Base-by-base conservation (phyloP, 805 yeast genomes). In the Grigorovia yakushimaensis region DNA sequence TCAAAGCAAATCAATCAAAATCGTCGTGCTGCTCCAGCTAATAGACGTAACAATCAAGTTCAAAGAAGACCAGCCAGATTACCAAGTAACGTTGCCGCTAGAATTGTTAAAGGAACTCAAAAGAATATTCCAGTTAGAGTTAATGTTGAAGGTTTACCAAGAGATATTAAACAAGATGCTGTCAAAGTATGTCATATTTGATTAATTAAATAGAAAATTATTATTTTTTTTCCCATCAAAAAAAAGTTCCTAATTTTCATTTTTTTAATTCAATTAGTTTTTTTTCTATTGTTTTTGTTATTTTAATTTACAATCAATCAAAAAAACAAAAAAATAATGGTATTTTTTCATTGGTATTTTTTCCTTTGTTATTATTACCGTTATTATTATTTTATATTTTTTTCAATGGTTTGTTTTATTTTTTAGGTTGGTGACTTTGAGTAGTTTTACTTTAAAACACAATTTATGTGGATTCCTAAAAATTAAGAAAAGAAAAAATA, bases 111-210 rank as follows among this genome's bases (percentile, higher is more conserved):
- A 60, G 66, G 50, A 53, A 70, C 59, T 43, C 37, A 33, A 33
- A 44, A 69, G 23, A 66, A 78, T 41, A 74, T 75, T 53, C 85
- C 94, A 49, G 81, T 84, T 52, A 89, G 85, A 66, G 94, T 88
- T 49, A 81, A 85, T 61, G 93, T 88, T 49, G 81, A 86, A 61
- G 86, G 86, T 60, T 74, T 86, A 66, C 93, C 96, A 68, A 79
- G 76, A 65, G 96, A 88, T 72, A 82, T 88, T 67, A 82, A 82
- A 66, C 83, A 81, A 65, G 84, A 79, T 57, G 83, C 88, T 64
- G 81, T 87, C 63, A 85, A 80, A 82, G 93, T 84, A 82, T 80
- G 91, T 83, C 72, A 19, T 15, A 18, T 5, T 24, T 18, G 24
- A 24, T 24, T 35, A 21, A 19, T 39, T 22, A 30, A 33, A 11